phyloP scores from a whole-genome alignment of 768 basidiomycete genomes.

The Naganishia antarctica region DNA sequence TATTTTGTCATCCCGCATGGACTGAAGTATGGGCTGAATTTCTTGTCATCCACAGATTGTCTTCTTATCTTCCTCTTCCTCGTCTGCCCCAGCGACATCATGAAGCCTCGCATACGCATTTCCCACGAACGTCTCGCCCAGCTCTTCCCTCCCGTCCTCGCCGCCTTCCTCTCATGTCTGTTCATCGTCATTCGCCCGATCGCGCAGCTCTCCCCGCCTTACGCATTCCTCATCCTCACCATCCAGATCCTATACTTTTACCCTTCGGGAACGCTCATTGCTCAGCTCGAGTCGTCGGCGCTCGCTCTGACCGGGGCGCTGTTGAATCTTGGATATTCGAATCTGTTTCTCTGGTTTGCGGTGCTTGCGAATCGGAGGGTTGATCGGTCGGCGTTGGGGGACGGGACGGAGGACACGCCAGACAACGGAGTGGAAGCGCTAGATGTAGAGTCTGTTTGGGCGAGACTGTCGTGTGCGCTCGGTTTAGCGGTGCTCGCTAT shows the following conservation, averaged over 20 bases:
- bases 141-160: conserved; percentile 19
- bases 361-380: conserved; percentile 23
- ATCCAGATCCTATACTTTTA: conserved; percentile 28
- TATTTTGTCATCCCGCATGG: conserved; percentile 1
- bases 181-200: conserved; percentile 24
- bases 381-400: too few relatives aligned
- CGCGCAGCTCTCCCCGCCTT: conserved; percentile 8
- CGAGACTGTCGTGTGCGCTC: conserved; percentile 16
- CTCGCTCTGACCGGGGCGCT: conserved; percentile 17
- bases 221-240: conserved; percentile 26
- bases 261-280: conserved; percentile 24
- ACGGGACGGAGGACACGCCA: neutral
- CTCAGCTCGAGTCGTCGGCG: conserved; percentile 20
- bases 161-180: conserved; percentile 25
- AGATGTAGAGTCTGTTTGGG: conserved; percentile 17
- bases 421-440: neutral
- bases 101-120: neutral
- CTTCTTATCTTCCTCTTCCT: neutral
- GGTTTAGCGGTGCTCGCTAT: conserved; percentile 22
- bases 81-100: neutral
- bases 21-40: too few relatives aligned
- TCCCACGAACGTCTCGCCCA: neutral
- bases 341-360: conserved; percentile 29
- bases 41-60: neutral
- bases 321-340: conserved; percentile 18